A percentile compares a stretch with the other conserved stretches of the same genome.
These are phyloP conservation scores for Castanea mollissima DNA, from an alignment of 306 rosid species.

Conservation along the genomic window DNA sequence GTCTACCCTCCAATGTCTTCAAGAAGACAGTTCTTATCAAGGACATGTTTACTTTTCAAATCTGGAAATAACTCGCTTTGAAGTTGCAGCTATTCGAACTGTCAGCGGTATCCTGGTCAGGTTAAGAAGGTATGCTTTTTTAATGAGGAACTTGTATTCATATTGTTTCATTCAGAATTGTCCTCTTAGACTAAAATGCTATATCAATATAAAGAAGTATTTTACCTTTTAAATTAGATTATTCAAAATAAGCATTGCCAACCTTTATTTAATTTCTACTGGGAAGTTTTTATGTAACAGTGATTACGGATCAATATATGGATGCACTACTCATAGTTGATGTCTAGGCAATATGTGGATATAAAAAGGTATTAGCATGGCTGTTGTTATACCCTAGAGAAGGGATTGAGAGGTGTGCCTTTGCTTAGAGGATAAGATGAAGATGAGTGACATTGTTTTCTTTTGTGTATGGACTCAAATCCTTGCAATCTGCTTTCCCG, in stretches of 20 bases:
- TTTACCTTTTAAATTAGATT: neutral
- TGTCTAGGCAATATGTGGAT: neutral
- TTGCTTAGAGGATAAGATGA: slow-evolving; percentile 77
- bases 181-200: slow-evolving; percentile 1
- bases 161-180: slow-evolving; percentile 7
- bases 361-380: neutral
- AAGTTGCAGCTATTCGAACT: slow-evolving; percentile 88
- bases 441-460: slow-evolving; percentile 94
- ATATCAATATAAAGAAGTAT: too few species aligned
- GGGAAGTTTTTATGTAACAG: neutral
- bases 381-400: slow-evolving; percentile 35
- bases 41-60: slow-evolving; percentile 84
- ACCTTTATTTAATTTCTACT: neutral
- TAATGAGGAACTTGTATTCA: slow-evolving; percentile 1
- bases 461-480: slow-evolving; percentile 91
- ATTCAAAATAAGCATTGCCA: neutral
- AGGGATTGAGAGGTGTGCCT: slow-evolving; percentile 93
- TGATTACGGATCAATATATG: neutral
- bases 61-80: slow-evolving; percentile 93
- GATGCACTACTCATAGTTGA: neutral
- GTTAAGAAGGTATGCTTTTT: slow-evolving; percentile 75
- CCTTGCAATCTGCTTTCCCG: slow-evolving; percentile 48
- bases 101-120: slow-evolving; percentile 87
- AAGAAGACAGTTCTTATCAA: slow-evolving; percentile 87
- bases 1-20: slow-evolving; percentile 27